These are phyloP conservation scores for Salix brachista DNA, from an alignment of 345 rosid species.

Conservation along the genomic window DNA sequence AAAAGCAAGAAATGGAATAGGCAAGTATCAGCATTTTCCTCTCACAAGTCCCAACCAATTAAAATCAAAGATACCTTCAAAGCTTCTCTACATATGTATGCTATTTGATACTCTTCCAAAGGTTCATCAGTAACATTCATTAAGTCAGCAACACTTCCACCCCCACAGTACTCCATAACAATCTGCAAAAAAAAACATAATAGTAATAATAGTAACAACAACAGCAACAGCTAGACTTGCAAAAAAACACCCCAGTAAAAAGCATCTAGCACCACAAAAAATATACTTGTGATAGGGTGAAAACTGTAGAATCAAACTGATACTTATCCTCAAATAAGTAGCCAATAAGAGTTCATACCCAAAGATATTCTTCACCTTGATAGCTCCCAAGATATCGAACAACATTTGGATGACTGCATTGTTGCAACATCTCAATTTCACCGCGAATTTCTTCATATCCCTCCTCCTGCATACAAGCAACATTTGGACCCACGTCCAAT, in stretches of 20 bases:
- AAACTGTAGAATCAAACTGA: background rate
- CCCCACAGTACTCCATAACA: slow-evolving; percentile 99
- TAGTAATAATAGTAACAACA: no score
- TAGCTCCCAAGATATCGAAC: slow-evolving; percentile 95
- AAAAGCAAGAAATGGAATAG: background rate
- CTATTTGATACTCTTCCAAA: slow-evolving; percentile 93
- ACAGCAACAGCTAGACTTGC: slow-evolving; percentile 1
- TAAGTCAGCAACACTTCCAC: slow-evolving; percentile 96
- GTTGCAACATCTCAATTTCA: slow-evolving; percentile 99
- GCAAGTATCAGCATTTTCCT: background rate
- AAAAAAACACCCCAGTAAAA: slow-evolving; percentile 8
- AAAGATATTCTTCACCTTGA: slow-evolving; percentile 97
- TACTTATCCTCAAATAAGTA: background rate
- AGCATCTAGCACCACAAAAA: background rate
- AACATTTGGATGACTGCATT: slow-evolving; percentile 92
- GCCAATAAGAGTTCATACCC: slow-evolving; percentile 39
- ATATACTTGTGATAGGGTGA: slow-evolving; percentile 7
- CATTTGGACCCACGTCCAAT: slow-evolving; percentile 7
- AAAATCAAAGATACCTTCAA: slow-evolving; percentile 55
- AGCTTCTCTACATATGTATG: slow-evolving; percentile 90
- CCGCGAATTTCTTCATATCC: slow-evolving; percentile 98
- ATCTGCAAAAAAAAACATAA: slow-evolving; percentile 57
- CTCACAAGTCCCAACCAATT: slow-evolving; percentile 4
- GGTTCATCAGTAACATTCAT: slow-evolving; percentile 89
- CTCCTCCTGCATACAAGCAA: slow-evolving; percentile 63